These are phyloP conservation scores for Thamnidium elegans DNA, from an alignment of 192 early-diverging fungal genomes.

Conservation along the genomic window DNA sequence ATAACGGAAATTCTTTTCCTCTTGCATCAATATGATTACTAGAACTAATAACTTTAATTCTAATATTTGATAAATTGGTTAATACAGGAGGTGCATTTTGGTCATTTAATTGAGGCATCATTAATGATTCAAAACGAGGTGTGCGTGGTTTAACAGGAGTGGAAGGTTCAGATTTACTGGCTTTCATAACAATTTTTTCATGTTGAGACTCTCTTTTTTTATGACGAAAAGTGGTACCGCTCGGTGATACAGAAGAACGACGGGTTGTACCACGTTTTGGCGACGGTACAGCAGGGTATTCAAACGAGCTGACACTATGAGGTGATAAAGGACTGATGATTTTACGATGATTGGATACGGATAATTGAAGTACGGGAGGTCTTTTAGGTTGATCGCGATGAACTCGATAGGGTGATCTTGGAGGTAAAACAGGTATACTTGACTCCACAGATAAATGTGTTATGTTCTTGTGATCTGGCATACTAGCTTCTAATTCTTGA, in stretches of 20 bases:
- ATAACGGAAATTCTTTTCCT: conserved; percentile 23
- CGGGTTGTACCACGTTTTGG: neutral
- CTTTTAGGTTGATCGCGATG: conserved; percentile 4
- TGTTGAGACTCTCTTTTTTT: neutral
- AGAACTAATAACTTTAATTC: no score
- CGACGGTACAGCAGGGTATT: neutral
- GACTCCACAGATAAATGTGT: neutral
- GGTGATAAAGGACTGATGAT: neutral
- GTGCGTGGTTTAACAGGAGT: no score
- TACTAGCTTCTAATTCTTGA: neutral
- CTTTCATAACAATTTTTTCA: neutral
- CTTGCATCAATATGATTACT: no score
- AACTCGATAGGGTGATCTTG: conserved; percentile 30
- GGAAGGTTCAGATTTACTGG: no score
- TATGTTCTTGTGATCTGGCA: neutral
- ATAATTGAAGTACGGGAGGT: conserved; percentile 13
- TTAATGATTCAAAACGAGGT: no score
- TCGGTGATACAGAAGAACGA: neutral
- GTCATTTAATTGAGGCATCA: no score
- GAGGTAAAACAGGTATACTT: conserved; percentile 24
- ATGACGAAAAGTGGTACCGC: neutral
- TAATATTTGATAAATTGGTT: no score
- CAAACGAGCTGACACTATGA: neutral
- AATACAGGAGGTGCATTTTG: no score
- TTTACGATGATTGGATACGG: conserved; percentile 8